A percentile compares a stretch with the other conserved stretches of the same genome.
These are phyloP conservation scores for Bolboschoenoplectus hybrid DNA, from an alignment of 202 grass and related monocot genomes.

Conservation along the genomic window DNA sequence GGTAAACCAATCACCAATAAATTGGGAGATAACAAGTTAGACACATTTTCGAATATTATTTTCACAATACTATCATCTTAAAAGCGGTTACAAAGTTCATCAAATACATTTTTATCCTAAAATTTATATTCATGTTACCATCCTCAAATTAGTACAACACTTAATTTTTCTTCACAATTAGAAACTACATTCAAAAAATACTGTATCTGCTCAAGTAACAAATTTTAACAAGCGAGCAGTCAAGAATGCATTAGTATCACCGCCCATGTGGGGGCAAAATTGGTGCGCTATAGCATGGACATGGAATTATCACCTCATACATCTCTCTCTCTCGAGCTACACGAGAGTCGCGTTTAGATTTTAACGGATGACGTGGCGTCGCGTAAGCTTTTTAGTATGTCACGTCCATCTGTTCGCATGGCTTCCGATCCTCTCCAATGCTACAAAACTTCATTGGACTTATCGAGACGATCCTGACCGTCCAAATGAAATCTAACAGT, in stretches of 20 bases:
- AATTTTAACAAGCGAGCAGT: too few species aligned
- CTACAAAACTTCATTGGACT: not conserved
- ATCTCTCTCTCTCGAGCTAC: not conserved
- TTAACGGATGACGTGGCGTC: not conserved
- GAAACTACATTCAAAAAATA: too few species aligned
- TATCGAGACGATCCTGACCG: not conserved
- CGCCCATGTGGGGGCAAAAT: not conserved
- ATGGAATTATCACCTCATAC: not conserved
- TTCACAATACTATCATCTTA: too few species aligned
- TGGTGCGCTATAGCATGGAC: not conserved
- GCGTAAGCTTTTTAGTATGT: not conserved
- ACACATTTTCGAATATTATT: too few species aligned
- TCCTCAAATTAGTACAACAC: not conserved
- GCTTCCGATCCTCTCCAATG: not conserved
- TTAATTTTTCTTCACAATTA: too few species aligned
- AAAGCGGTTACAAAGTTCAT: too few species aligned
- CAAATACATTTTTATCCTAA: not conserved
- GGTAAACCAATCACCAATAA: not conserved
- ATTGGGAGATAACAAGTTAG: too few species aligned
- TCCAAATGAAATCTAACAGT: not conserved
- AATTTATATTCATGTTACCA: not conserved
- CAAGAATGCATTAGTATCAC: not conserved
- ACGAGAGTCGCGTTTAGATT: conserved; percentile 19
- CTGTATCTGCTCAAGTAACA: too few species aligned
- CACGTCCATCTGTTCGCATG: not conserved